These are phyloP conservation scores for Xylaria polymorpha DNA, from an alignment of 2,329 filamentous ascomycete species.

Conservation along the genomic window DNA sequence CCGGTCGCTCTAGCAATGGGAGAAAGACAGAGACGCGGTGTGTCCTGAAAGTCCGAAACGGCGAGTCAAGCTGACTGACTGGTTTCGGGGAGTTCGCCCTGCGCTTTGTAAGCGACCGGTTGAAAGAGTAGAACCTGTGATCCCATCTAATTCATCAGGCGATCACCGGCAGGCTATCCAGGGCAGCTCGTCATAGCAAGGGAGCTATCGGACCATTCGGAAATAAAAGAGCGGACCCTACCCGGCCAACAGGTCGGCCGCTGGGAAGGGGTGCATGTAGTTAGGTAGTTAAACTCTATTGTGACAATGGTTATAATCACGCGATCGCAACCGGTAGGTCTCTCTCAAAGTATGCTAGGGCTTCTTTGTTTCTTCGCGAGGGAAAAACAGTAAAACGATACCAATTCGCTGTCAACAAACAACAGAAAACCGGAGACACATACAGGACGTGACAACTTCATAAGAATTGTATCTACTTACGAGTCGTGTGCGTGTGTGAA, in stretches of 20 bases:
- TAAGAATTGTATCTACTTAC: neutral
- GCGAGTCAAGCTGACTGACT: constrained; percentile 18
- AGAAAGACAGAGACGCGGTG: neutral
- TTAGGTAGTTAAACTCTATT: constrained; percentile 16
- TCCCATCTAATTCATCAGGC: constrained; percentile 31
- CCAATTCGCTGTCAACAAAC: neutral
- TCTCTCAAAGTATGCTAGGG: neutral
- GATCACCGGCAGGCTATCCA: constrained; percentile 16
- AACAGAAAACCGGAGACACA: neutral
- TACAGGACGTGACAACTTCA: neutral
- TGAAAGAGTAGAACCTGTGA: constrained; percentile 25
- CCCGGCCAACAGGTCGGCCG: neutral
- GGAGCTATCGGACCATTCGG: constrained; percentile 32
- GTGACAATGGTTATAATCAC: constrained; percentile 1
- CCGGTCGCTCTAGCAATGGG: neutral
- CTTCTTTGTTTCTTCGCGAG: neutral
- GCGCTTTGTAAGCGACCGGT: constrained; percentile 32
- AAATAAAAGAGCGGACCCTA: constrained; percentile 24
- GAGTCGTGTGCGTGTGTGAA: constrained; percentile 14
- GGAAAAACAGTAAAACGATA: neutral
- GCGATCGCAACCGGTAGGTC: constrained; percentile 1
- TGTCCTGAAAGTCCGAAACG: constrained; percentile 29
- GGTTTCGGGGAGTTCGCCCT: constrained; percentile 16
- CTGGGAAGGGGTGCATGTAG: constrained; percentile 5
- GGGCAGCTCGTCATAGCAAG: neutral